These are phyloP conservation scores for Nannochloropsis gaditana DNA, from an alignment of 108 stramenopile species.

Conservation along the genomic window DNA sequence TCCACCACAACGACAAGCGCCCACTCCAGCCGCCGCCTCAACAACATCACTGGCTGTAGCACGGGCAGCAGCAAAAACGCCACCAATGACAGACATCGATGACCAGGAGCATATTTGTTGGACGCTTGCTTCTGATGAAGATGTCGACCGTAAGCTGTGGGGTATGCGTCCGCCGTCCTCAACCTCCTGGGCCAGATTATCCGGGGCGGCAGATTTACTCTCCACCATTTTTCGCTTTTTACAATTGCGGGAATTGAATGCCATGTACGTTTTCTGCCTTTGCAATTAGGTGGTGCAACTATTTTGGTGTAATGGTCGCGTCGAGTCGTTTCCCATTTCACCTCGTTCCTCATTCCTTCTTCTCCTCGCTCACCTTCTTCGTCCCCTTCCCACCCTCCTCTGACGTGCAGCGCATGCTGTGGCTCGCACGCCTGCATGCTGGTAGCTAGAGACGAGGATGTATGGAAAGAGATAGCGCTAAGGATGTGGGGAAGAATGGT, in stretches of 20 bases:
- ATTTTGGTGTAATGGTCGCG: no score
- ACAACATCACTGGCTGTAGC: no score
- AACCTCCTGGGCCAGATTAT: neutral
- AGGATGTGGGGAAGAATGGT: neutral
- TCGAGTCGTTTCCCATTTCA: neutral
- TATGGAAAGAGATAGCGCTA: conserved; percentile 5
- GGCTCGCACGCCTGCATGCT: conserved; percentile 6
- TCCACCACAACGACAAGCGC: no score
- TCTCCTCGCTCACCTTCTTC: neutral
- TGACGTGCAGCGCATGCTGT: neutral
- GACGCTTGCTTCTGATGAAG: no score
- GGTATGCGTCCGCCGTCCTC: neutral
- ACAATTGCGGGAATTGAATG: conserved; percentile 15
- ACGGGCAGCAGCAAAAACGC: no score
- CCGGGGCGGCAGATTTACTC: neutral
- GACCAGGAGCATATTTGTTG: no score
- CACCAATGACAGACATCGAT: no score
- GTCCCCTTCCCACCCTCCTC: neutral
- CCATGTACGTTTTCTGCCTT: neutral
- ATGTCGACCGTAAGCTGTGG: neutral
- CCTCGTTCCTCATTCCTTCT: neutral
- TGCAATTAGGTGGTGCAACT: no score
- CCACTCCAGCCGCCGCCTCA: no score
- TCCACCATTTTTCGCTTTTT: conserved; percentile 16
- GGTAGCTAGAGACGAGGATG: neutral